Evolutionary conservation across 371 early-diverging fungal species (phyloP).

Genomic region (Lichtheimia hyalospora): DNA sequence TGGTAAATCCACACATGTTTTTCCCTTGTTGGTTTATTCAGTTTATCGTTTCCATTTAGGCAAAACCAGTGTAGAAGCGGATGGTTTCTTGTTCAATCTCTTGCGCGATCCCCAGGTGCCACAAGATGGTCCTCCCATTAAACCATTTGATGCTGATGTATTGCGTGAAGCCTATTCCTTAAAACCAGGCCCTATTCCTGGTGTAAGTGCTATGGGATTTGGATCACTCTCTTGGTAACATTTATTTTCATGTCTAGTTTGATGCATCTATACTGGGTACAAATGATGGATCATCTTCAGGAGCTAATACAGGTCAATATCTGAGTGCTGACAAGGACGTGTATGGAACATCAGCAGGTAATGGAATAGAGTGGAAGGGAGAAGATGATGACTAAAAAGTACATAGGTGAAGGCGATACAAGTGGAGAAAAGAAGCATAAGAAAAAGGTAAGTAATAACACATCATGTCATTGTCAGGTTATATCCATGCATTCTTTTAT

Average conservation of each 20-base stretch:
- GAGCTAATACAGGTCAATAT: slow-evolving; percentile 13
- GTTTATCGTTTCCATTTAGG: slow-evolving; percentile 17
- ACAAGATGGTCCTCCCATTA: slow-evolving; percentile 33
- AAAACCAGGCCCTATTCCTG: slow-evolving; percentile 59
- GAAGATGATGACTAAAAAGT: no score
- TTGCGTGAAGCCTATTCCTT: slow-evolving; percentile 53
- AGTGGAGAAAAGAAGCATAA: slow-evolving; percentile 57
- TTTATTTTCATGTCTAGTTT: slow-evolving; percentile 33
- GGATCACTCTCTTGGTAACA: no score
- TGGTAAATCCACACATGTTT: slow-evolving; percentile 31
- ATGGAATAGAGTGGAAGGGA: not conserved
- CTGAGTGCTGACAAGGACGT: slow-evolving; percentile 6
- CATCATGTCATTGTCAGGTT: not conserved
- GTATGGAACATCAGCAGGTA: slow-evolving; percentile 13
- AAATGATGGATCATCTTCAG: slow-evolving; percentile 34
- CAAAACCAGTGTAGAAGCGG: slow-evolving; percentile 37
- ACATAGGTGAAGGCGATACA: slow-evolving; percentile 32
- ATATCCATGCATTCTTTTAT: not conserved
- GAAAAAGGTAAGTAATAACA: slow-evolving; percentile 52
- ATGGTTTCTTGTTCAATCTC: slow-evolving; percentile 40
- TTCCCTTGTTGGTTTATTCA: not conserved
- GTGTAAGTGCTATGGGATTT: slow-evolving; percentile 33
- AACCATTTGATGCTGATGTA: slow-evolving; percentile 41
- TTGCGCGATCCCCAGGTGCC: slow-evolving; percentile 45
- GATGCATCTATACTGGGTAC: slow-evolving; percentile 57